Evolutionary conservation across 2,329 filamentous ascomycete genomes (phyloP), one percentile per base, ranked within the genome.

Genomic region (Stagonosporopsis rhizophila): DNA sequence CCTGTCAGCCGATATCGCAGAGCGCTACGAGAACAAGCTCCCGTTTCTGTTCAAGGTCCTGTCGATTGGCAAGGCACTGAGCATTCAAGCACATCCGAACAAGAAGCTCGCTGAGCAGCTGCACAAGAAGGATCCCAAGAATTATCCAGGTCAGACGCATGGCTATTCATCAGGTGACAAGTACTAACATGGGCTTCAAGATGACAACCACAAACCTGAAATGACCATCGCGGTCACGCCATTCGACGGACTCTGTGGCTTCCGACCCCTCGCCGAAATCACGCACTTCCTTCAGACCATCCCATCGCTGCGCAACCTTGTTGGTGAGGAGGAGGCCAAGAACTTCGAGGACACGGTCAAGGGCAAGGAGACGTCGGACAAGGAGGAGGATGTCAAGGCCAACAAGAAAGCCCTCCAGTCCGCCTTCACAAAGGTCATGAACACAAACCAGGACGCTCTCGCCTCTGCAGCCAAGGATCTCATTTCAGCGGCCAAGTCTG

Each of bases 171-270:
- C 9, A 4, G 2, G 14, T 11, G 14, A 35, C 30, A 6, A 2
- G n/a, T 28, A 20, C 67, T 70, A 19, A 71, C 37, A 6, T 11
- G 6, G 20, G n/a, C 22, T n/a, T 20, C n/a, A 38, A 65, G 64
- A 99, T 82, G 94, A 98, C 81, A 99, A 99, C 80, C 95, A 99
- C 83, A 99, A 99, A 80, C 95, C 95, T 30, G 95, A 99, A 79
- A 99, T 99, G 95, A 93, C 95, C 60, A 96, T 99, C 76, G 95
- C 95, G 60, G 89, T 99, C 69, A 98, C 95, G 1, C 89, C 92
- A 0, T 99, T 99, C 65, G 94, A 98, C 74, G 95, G 95, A 0
- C 85, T 99, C 30, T 99, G 95, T 70, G 95, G 95, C 30, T 99
- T 99, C 82, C 87, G 95, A 9, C 95, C 95, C 0, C 81, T 97